Evolutionary conservation across 2,329 filamentous ascomycete species (phyloP).

Genomic region (Fusarium sp.): DNA sequence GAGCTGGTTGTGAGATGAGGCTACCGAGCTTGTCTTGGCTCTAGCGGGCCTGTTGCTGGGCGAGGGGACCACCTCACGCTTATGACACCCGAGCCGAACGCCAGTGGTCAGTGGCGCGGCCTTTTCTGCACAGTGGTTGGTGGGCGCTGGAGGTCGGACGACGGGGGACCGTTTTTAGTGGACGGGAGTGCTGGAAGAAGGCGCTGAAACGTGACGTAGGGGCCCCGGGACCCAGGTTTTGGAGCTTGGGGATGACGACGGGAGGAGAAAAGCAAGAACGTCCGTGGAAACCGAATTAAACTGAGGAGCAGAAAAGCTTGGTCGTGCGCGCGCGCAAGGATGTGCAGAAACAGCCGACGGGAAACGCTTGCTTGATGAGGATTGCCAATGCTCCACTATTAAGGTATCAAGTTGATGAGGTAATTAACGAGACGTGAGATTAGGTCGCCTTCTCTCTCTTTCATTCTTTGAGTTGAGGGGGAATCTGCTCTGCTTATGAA

Average conservation of each 20-base stretch:
- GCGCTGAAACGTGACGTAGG: slow-evolving; percentile 40
- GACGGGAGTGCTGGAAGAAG: slow-evolving; percentile 13
- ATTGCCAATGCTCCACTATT: neutral
- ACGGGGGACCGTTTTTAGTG: neutral
- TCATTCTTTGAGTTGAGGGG: neutral
- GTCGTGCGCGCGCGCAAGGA: slow-evolving; percentile 14
- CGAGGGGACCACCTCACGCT: slow-evolving; percentile 6
- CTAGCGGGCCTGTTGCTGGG: slow-evolving; percentile 11
- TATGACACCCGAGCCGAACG: slow-evolving; percentile 18
- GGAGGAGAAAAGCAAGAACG: slow-evolving; percentile 1
- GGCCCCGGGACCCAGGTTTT: slow-evolving; percentile 16
- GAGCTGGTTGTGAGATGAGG: slow-evolving; percentile 38
- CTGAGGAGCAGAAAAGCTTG: slow-evolving; percentile 30
- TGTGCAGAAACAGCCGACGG: slow-evolving; percentile 19
- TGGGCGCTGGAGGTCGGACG: slow-evolving; percentile 12
- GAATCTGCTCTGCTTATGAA: slow-evolving; percentile 34
- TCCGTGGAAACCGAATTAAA: slow-evolving; percentile 3
- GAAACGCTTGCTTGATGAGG: slow-evolving; percentile 26
- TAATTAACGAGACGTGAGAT: neutral
- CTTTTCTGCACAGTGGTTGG: slow-evolving; percentile 28
- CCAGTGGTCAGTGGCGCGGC: slow-evolving; percentile 25
- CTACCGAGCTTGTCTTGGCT: slow-evolving; percentile 39
- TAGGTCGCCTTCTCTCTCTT: neutral
- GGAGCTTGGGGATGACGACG: neutral
- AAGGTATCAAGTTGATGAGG: neutral